Evolutionary conservation across 148 eudicot species (phyloP).

Genomic region (Silene uniflora): DNA sequence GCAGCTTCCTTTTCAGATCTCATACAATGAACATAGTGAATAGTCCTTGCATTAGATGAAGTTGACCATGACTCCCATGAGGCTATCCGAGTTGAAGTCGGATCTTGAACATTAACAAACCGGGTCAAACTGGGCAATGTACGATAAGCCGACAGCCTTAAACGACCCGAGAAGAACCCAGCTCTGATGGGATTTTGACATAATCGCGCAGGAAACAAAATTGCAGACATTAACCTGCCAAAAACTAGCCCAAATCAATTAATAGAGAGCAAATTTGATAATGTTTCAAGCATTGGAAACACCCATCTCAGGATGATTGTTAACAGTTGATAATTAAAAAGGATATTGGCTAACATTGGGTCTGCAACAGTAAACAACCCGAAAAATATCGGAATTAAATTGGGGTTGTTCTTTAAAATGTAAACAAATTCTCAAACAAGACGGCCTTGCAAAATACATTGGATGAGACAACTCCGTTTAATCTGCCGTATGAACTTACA

Average conservation of each 20-base stretch:
- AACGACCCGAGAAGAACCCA: constrained; percentile 9
- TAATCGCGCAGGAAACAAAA: constrained; percentile 23
- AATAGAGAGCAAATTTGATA: no score
- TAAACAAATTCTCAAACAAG: no score
- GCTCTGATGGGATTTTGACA: constrained; percentile 27
- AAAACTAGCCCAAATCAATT: constrained; percentile 8
- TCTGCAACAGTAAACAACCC: no score
- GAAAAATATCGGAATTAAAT: no score
- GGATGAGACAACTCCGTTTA: no score
- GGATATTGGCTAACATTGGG: no score
- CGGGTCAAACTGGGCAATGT: constrained; percentile 12
- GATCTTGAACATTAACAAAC: background rate
- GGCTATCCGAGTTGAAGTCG: constrained; percentile 11
- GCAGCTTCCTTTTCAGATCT: constrained; percentile 34
- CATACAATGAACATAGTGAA: constrained; percentile 9
- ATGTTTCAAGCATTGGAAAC: no score
- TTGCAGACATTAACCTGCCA: constrained; percentile 23
- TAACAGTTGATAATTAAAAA: no score
- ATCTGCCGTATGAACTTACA: no score
- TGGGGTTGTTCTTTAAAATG: no score
- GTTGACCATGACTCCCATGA: constrained; percentile 21
- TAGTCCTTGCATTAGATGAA: constrained; percentile 17
- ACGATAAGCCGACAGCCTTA: constrained; percentile 7
- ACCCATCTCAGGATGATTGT: no score
- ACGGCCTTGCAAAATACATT: no score